phyloP scores from a whole-genome alignment of 2,329 filamentous ascomycete genomes.

The Bipolaris victoriae region DNA sequence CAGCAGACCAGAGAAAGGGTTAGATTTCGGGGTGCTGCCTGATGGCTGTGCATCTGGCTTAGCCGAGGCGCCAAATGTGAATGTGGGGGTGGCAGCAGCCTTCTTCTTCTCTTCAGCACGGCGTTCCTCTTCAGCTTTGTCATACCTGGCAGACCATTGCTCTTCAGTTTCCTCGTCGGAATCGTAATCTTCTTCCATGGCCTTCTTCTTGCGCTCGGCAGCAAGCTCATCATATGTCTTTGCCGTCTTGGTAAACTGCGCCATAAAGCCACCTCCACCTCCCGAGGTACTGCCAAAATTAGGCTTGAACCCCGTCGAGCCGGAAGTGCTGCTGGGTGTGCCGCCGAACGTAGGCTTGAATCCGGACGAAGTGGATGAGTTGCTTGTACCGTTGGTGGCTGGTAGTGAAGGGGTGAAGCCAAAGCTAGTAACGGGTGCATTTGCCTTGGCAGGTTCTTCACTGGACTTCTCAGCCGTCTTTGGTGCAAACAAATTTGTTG shows the following conservation, averaged over 20 bases:
- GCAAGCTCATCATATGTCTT: conserved; percentile 42
- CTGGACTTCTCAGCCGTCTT: conserved; percentile 13
- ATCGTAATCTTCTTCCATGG: conserved; percentile 44
- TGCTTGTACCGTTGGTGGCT: conserved; percentile 14
- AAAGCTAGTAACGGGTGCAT: conserved; percentile 18
- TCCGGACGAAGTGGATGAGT: conserved; percentile 5
- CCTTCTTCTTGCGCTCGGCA: conserved; percentile 46
- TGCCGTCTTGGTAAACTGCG: conserved; percentile 39
- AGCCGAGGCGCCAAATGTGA: conserved; percentile 22
- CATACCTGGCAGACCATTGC: conserved; percentile 42
- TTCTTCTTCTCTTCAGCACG: conserved; percentile 36
- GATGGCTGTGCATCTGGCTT: conserved; percentile 5
- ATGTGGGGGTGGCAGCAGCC: conserved; percentile 27
- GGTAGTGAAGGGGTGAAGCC: conserved; percentile 25
- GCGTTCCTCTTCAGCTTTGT: conserved; percentile 39
- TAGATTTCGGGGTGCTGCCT: conserved; percentile 14
- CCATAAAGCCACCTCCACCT: conserved; percentile 29
- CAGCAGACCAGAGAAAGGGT: conserved; percentile 26
- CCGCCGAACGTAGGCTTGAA: conserved; percentile 24
- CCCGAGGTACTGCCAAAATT: conserved; percentile 14
- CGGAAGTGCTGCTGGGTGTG: conserved; percentile 8
- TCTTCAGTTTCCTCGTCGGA: conserved; percentile 46
- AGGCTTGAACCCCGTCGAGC: conserved; percentile 19
- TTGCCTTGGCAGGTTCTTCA: conserved; percentile 15
- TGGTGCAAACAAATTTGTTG: conserved; percentile 19